A percentile compares a stretch with the other conserved stretches of the same genome.
phyloP scores from a whole-genome alignment of 768 basidiomycete genomes.

The Rhodosporidiobolus odoratus region DNA sequence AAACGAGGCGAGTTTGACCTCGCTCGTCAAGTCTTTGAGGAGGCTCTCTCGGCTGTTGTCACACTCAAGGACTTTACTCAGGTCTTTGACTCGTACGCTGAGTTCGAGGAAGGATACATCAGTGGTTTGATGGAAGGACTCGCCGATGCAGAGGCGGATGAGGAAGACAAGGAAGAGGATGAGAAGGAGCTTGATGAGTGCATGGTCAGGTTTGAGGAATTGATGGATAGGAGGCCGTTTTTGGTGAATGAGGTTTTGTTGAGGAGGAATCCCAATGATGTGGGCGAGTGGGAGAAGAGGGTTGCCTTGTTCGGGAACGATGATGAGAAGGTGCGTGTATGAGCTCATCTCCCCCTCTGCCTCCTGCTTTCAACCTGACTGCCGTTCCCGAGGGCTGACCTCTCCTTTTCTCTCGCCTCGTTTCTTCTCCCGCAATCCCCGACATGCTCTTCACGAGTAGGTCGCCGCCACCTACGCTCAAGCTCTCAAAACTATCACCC shows the following conservation, averaged over 20 bases:
- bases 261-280: slow-evolving; percentile 90
- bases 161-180: slow-evolving; percentile 61
- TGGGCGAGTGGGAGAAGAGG: slow-evolving; percentile 98
- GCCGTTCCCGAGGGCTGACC: too few relatives aligned
- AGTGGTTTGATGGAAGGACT: slow-evolving; percentile 81
- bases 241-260: slow-evolving; percentile 91
- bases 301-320: slow-evolving; percentile 79
- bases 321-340: slow-evolving; percentile 74
- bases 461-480: slow-evolving; percentile 87
- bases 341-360: neutral
- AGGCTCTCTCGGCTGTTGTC: slow-evolving; percentile 72
- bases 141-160: slow-evolving; percentile 64
- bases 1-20: slow-evolving; percentile 87
- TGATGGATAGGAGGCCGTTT: slow-evolving; percentile 94
- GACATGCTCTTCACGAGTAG: too few relatives aligned
- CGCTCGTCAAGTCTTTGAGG: slow-evolving; percentile 63
- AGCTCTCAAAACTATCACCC: slow-evolving; percentile 79
- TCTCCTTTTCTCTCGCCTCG: neutral
- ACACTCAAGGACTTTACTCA: slow-evolving; percentile 96
- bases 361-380: neutral
- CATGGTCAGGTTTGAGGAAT: slow-evolving; percentile 87
- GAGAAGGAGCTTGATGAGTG: slow-evolving; percentile 76
- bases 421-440: too few relatives aligned
- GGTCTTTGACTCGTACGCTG: slow-evolving; percentile 92
- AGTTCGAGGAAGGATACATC: slow-evolving; percentile 85